A percentile compares a stretch with the other conserved stretches of the same genome.
phyloP scores from a whole-genome alignment of 2,329 filamentous ascomycete species.

The Stagonosporopsis cucurbitacearum region DNA sequence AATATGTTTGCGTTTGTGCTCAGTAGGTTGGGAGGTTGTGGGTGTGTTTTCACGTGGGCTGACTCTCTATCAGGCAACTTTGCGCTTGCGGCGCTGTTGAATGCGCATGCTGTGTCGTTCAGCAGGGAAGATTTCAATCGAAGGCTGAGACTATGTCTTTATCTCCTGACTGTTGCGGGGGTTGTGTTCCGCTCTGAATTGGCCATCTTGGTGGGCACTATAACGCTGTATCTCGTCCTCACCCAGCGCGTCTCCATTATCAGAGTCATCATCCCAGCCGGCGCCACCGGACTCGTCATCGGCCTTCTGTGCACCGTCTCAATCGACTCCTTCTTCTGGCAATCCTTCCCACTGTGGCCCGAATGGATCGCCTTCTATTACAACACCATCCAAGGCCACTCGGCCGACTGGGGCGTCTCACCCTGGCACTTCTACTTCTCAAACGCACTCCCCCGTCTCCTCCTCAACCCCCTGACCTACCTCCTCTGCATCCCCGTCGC shows the following conservation, averaged over 20 bases:
- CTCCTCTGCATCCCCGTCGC: conserved; percentile 59
- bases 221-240: conserved; percentile 69
- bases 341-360: conserved; percentile 77
- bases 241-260: conserved; percentile 61
- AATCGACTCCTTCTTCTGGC: conserved; percentile 95
- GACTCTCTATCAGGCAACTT: conserved; percentile 64
- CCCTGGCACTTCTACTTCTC: conserved; percentile 87
- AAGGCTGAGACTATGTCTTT: conserved; percentile 70
- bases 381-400: conserved; percentile 84
- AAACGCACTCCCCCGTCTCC: conserved; percentile 79
- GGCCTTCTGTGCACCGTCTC: conserved; percentile 74
- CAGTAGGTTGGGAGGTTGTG: conserved; percentile 61
- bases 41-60: background rate
- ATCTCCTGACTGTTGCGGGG: conserved; percentile 78
- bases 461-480: conserved; percentile 77
- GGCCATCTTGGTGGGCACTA: conserved; percentile 76
- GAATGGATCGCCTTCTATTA: conserved; percentile 89
- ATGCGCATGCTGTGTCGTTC: conserved; percentile 51
- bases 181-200: conserved; percentile 90
- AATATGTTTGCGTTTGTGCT: conserved; percentile 96
- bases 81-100: conserved; percentile 62
- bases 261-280: conserved; percentile 68
- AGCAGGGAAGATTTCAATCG: conserved; percentile 47
- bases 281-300: conserved; percentile 67
- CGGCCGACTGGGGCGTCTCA: conserved; percentile 85